A percentile compares a stretch with the other conserved stretches of the same genome.
Conservation (phyloP, 208 protist species). For the Borovskyia barvae region DNA sequence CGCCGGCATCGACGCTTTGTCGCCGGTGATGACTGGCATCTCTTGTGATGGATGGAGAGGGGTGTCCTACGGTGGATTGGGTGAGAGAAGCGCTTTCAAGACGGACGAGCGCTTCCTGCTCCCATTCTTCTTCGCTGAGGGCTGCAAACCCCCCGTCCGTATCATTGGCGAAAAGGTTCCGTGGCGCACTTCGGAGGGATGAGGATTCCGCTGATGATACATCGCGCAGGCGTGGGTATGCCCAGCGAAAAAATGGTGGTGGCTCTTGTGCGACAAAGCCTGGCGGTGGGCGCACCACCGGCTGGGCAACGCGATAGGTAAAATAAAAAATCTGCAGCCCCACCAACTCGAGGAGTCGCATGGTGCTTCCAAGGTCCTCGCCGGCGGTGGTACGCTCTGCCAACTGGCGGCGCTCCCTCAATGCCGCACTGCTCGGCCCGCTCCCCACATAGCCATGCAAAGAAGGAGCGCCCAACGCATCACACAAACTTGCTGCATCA, state of each 20-base stretch:
- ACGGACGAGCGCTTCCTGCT: constrained; percentile 15
- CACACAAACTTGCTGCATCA: constrained; percentile 43
- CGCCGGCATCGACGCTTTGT: neutral
- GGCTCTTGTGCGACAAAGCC: constrained; percentile 60
- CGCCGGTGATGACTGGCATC: neutral
- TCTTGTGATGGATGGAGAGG: neutral
- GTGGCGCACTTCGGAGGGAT: neutral
- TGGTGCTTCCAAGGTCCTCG: constrained; percentile 29
- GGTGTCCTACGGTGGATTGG: neutral
- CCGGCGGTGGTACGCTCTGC: constrained; percentile 39
- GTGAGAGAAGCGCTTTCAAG: constrained; percentile 12
- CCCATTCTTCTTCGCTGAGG: constrained; percentile 26
- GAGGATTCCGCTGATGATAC: neutral
- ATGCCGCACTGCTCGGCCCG: constrained; percentile 6
- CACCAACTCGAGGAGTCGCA: constrained; percentile 42
- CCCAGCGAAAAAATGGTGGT: constrained; percentile 48
- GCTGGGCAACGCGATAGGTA: constrained; percentile 43
- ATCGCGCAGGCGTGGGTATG: constrained; percentile 71
- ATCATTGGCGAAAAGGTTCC: neutral
- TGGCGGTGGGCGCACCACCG: constrained; percentile 47
- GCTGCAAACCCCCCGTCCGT: neutral
- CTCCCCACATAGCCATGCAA: constrained; percentile 8
- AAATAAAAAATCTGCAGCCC: constrained; percentile 43
- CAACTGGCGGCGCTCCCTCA: constrained; percentile 29
- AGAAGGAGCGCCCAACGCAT: constrained; percentile 47